Evolutionary conservation across 805 yeast species (phyloP).

Genomic region (Torulaspora quercuum): DNA sequence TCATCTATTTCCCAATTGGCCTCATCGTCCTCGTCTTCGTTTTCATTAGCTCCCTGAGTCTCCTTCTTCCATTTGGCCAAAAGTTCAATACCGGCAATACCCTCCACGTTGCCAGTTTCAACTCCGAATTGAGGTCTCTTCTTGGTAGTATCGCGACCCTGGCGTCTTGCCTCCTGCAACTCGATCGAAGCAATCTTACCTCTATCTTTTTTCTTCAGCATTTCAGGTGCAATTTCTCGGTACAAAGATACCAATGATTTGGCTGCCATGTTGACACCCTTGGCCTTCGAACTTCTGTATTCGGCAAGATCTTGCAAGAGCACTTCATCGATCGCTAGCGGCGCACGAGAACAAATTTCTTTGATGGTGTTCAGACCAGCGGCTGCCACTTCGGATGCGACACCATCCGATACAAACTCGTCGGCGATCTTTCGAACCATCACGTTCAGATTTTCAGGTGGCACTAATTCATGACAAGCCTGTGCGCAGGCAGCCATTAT

Average conservation of each 20-base stretch:
- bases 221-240: conserved; percentile 94
- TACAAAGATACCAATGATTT: conserved; percentile 78
- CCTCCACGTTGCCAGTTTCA: conserved; percentile 57
- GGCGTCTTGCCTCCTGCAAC: conserved; percentile 57
- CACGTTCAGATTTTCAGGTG: conserved; percentile 82
- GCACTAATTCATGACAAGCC: conserved; percentile 93
- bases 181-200: conserved; percentile 91
- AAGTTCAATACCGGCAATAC: conserved; percentile 88
- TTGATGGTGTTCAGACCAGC: conserved; percentile 96
- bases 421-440: conserved; percentile 91
- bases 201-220: conserved; percentile 85
- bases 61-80: conserved; percentile 70
- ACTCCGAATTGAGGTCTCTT: conserved; percentile 65
- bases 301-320: conserved; percentile 84
- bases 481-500: conserved; percentile 97
- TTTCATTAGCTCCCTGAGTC: conserved; percentile 53
- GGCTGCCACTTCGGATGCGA: conserved; percentile 94
- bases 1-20: conserved; percentile 56
- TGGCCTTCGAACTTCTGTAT: conserved; percentile 89
- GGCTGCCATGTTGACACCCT: conserved; percentile 93
- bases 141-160: conserved; percentile 32
- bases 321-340: conserved; percentile 86
- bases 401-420: conserved; percentile 98
- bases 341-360: conserved; percentile 89
- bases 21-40: conserved; percentile 59